phyloP scores from a whole-genome alignment of 2,329 filamentous ascomycete genomes.

The Cryphonectria nitschkei region DNA sequence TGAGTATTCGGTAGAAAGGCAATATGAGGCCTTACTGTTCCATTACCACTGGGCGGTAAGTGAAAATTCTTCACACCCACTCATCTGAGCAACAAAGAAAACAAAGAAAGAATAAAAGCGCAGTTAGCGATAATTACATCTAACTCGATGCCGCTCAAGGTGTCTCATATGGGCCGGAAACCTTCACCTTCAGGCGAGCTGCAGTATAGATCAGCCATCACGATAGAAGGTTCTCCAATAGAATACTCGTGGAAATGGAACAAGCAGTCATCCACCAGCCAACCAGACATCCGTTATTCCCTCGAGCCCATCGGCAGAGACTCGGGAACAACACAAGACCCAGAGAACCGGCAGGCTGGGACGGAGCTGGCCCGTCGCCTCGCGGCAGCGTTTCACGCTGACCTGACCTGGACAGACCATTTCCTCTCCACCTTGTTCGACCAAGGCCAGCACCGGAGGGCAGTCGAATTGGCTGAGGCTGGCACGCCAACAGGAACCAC shows the following conservation, averaged over 20 bases:
- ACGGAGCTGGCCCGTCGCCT: neutral
- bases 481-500: neutral
- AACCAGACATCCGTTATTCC: conserved; percentile 3
- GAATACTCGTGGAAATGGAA: conserved; percentile 9
- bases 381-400: neutral
- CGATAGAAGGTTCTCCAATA: neutral
- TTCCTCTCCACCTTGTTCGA: conserved; percentile 1
- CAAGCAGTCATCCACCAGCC: neutral
- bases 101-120: neutral
- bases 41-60: conserved; percentile 4
- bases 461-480: neutral
- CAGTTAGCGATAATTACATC: neutral
- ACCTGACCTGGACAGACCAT: conserved; percentile 7
- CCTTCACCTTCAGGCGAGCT: conserved; percentile 1
- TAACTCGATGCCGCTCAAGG: neutral
- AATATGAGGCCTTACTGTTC: conserved; percentile 3
- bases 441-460: neutral
- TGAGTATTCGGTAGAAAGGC: neutral
- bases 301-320: neutral
- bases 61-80: neutral
- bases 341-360: conserved; percentile 2
- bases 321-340: neutral
- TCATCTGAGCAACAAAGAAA: too few relatives aligned
- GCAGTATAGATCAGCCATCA: conserved; percentile 2
- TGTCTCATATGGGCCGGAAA: neutral